Base-by-base conservation (phyloP, 2,329 filamentous ascomycete genomes). In the Aspergillus melleus region DNA sequence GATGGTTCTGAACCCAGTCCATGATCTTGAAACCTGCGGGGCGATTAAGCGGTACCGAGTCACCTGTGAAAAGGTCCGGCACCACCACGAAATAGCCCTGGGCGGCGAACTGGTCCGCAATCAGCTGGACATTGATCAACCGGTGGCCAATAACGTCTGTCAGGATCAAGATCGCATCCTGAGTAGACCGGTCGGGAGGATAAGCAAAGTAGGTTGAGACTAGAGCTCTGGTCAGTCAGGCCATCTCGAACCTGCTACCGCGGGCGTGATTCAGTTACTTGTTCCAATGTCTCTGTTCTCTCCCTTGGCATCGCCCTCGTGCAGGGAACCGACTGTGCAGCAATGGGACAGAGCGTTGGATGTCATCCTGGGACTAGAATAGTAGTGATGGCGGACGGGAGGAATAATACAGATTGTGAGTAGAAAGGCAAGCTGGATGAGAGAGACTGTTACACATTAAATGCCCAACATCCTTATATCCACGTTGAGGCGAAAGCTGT, bases 101-200 rank as follows among this genome's bases (percentile, higher is more conserved):
- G 60, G 84, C 84, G 50, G 89, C 89, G 72, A 84, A 88, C 68
- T 89, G 84, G 78, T 91, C 89, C 56, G 88, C 89, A 64, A 90
- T 84, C 64, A 88, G 76, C 72, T 86, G 75, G 66, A 78, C 79
- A 73, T 87, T 85, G 71, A 77, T 76, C 69, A 82, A 81, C 42
- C 76, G 72, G 62, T 83, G 78, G 60, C 84, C 84, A 54, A 85
- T 80, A 39, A 84, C 80, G 64, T 86, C 84, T 42, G 80, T 78
- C 32, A 83, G 72, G 68, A 85, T 76, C n/a, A 86, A 63, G 65
- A 86, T 76, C 51, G 81, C 82, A 20, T 79, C 78, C 19, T 79
- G 72, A 14, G 79, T 82, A 58, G 72, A 76, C 64, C 80, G 79
- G 67, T 78, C 71, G 32, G 77, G 68, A 3, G 81, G 81, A 60